Percentiles rank a stretch among this genome's conserved stretches.
Conservation (phyloP, 495 filamentous ascomycete genomes). For the Aspergillus avenaceus region DNA sequence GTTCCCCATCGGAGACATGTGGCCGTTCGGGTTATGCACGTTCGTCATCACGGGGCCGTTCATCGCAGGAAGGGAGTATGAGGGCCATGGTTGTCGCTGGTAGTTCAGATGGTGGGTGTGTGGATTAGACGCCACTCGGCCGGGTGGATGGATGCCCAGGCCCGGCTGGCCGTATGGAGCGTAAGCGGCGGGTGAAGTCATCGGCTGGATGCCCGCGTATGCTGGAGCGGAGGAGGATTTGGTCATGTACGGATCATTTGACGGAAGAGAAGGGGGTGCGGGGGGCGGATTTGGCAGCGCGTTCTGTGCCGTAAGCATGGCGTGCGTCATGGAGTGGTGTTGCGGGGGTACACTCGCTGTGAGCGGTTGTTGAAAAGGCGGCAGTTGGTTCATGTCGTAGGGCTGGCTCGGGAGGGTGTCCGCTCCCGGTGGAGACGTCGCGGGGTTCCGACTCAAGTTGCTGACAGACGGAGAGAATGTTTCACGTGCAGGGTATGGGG, state of each 20-base stretch:
- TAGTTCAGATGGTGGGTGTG: slow-evolving; percentile 46
- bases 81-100: slow-evolving; percentile 49
- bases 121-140: slow-evolving; percentile 53
- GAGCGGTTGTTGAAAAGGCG: slow-evolving; percentile 54
- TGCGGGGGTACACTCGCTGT: slow-evolving; percentile 37
- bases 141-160: slow-evolving; percentile 50
- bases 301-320: slow-evolving; percentile 36
- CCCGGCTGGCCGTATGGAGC: slow-evolving; percentile 56
- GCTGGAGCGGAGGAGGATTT: slow-evolving; percentile 56
- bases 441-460: slow-evolving; percentile 37
- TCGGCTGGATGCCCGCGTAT: slow-evolving; percentile 53
- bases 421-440: slow-evolving; percentile 49
- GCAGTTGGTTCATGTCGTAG: slow-evolving; percentile 54
- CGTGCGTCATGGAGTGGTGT: slow-evolving; percentile 31
- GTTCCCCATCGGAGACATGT: slow-evolving; percentile 64
- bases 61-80: slow-evolving; percentile 56
- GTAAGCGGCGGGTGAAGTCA: slow-evolving; percentile 60
- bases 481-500: slow-evolving; percentile 37
- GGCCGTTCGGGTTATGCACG: slow-evolving; percentile 65
- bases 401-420: slow-evolving; percentile 44
- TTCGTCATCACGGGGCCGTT: slow-evolving; percentile 74
- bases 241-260: slow-evolving; percentile 58
- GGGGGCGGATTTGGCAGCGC: slow-evolving; percentile 48
- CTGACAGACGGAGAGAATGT: slow-evolving; percentile 55
- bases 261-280: slow-evolving; percentile 56